Evolutionary conservation across 352 stramenopile genomes (phyloP), one percentile per base, ranked within the genome.

Genomic region (Phytophthora pluvialis): DNA sequence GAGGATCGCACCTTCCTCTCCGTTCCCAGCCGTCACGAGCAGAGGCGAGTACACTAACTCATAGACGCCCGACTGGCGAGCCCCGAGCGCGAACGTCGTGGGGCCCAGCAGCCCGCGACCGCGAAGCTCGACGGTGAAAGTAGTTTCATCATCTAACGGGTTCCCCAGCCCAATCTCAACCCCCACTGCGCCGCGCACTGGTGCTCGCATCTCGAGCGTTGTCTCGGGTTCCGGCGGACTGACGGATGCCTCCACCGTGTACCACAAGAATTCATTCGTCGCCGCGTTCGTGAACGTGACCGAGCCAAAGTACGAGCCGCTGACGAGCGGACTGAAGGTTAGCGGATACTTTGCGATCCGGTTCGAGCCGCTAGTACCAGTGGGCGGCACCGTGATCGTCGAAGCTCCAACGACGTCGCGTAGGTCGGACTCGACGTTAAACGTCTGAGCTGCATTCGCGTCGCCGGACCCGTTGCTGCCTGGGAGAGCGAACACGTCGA

Each of bases 21-120:
- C 51, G n/a, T 45, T 32, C 2, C 29, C 50, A 3, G 10, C 64
- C 5, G 82, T 92, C 9, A 91, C 64, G 1, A 86, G 48, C 16
- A 98, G 50, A 7, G 95, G 95, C 0, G 86, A 96, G 67, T 97
- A 98, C 15, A 97, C 82, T 3, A 98, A 72, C 55, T 97, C 92
- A 61, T 98, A 98, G 0, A 93, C 86, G 0, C 78, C 86, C 0
- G 79, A 80, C 25, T 92, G 78, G 13, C 77, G 69, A 0, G 93
- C 75, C 12, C 80, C 75, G 2, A 98, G 69, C 1, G 76, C 60
- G 40, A 98, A 97, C 0, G 63, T 75, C 3, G 65, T 54, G 1
- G 93, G 80, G 0, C 95, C 95, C 25, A 98, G 71, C 4, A 98
- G 61, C 1, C 95, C 94, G 36, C 89, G 73, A 10, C 95, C 94